A percentile compares a stretch with the other conserved stretches of the same genome.
These are phyloP conservation scores for Lentinula boryana DNA, from an alignment of 768 basidiomycete species.

Conservation along the genomic window DNA sequence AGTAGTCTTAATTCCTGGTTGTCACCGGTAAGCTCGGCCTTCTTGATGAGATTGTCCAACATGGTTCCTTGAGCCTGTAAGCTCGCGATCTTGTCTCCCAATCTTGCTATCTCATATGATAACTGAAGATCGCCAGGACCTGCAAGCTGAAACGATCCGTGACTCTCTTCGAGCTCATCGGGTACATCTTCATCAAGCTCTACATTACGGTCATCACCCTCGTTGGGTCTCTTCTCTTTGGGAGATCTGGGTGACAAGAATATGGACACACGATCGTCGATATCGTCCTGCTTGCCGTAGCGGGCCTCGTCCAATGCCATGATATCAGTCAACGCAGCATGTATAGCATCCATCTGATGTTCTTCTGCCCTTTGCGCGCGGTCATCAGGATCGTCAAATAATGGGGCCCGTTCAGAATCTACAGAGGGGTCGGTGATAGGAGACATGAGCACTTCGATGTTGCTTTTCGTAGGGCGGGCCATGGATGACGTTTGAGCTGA, in stretches of 20 bases:
- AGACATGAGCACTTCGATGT: conserved; percentile 82
- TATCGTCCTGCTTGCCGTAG: neutral
- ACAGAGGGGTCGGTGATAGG: conserved; percentile 46
- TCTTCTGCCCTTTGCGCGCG: conserved; percentile 65
- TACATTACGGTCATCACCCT: conserved; percentile 39
- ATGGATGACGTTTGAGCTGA: conserved; percentile 9
- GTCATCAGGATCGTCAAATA: conserved; percentile 81
- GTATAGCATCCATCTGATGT: conserved; percentile 91
- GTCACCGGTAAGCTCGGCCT: conserved; percentile 92
- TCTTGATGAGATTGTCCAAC: conserved; percentile 84
- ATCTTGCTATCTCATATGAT: conserved; percentile 76
- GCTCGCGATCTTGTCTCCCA: conserved; percentile 70
- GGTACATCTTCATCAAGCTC: conserved; percentile 40
- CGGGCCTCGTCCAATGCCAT: conserved; percentile 69
- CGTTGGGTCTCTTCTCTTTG: conserved; percentile 17
- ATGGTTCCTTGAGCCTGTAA: conserved; percentile 77
- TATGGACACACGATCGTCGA: conserved; percentile 5
- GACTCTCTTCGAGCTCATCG: conserved; percentile 35
- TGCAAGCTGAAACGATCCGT: conserved; percentile 64
- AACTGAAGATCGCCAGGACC: conserved; percentile 88
- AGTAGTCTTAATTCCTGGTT: conserved; percentile 80
- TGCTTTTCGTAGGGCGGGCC: conserved; percentile 33
- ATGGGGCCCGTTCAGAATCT: conserved; percentile 56
- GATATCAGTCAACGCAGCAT: conserved; percentile 93
- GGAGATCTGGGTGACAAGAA: conserved; percentile 5